Base-by-base conservation (phyloP, 2,329 filamentous ascomycete genomes). In the Aspergillus sp. region DNA sequence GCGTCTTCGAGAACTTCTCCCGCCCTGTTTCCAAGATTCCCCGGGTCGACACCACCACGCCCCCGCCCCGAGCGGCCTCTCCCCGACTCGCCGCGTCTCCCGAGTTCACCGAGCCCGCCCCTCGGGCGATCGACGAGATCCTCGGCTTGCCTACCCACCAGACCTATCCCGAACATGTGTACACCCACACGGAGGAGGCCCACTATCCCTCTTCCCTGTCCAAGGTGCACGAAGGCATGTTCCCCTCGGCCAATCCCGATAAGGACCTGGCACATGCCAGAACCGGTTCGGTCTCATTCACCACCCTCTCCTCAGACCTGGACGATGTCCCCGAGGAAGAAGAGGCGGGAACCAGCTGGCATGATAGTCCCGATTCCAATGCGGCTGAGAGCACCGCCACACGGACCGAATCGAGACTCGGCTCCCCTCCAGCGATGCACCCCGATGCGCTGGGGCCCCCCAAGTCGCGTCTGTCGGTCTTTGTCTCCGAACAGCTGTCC, bases 1-100 rank as follows among this genome's bases (percentile, higher is more conserved):
- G 72, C 40, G 69, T 66, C 11, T 70, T 78, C 19, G 80, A 83
- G 53, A 82, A 81, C 60, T 83, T 83, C 61, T 82, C 80, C 21
- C 76, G 78, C n/a, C 78, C 79, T 3, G 76, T 74, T 20, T 66
- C 77, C 3, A 73, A 70, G 55, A 64, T 70, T 54, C 69, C 72
- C 29, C 69, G 69, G 23, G 66, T 71, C 29, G 70, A 73, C 19
- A 71, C 71, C 6, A 69, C 71, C 29, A 65, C 71, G 47, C 68
- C 75, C 23, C 71, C 74, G 16, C 71, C 71, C 43, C 65, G 73
- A 48, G 54, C 53, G 40, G 59, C 62, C 4, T 74, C 70, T n/a
- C 76, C 71, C 29, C 67, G 56, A 52, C 55, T 64, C 38, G 58
- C 64, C 19, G 59, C 63, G 5, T 61, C 64, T 7, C 59, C 64